Evolutionary conservation across 805 yeast genomes (phyloP).

Genomic region (Kazachstania africana): DNA sequence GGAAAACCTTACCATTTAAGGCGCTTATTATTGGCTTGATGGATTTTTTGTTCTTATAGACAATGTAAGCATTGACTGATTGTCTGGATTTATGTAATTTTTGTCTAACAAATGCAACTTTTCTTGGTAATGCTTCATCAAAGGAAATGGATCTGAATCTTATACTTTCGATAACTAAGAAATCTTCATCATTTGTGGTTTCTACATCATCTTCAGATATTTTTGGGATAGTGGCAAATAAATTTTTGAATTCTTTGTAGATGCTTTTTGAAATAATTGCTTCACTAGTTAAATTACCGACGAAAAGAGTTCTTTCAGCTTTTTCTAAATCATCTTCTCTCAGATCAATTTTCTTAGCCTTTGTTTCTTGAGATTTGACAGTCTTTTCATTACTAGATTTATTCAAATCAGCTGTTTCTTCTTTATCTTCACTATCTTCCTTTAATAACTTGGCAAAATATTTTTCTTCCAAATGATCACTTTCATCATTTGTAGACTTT

Average conservation of each 20-base stretch:
- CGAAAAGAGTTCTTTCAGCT: constrained; percentile 75
- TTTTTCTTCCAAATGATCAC: constrained; percentile 41
- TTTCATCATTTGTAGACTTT: constrained; percentile 11
- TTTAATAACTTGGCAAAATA: constrained; percentile 41
- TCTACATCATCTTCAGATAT: constrained; percentile 7
- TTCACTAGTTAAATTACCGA: constrained; percentile 67
- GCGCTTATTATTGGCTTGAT: constrained; percentile 28
- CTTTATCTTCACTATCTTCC: constrained; percentile 19
- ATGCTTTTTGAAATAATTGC: constrained; percentile 53
- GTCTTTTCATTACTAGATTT: constrained; percentile 4
- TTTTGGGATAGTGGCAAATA: constrained; percentile 30
- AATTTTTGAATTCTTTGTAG: constrained; percentile 52
- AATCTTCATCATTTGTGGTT: constrained; percentile 10
- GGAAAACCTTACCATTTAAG: constrained; percentile 56
- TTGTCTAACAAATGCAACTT: constrained; percentile 77
- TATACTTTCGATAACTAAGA: constrained; percentile 48
- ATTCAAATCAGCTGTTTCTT: constrained; percentile 7
- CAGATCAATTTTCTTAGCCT: constrained; percentile 42
- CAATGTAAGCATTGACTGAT: constrained; percentile 80
- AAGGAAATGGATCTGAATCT: constrained; percentile 90
- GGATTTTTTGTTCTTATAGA: constrained; percentile 45
- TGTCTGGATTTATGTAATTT: constrained; percentile 67
- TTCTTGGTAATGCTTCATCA: constrained; percentile 78
- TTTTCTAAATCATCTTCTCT: constrained; percentile 66
- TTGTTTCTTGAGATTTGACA: constrained; percentile 8